These are phyloP conservation scores for Telopea speciosissima DNA, from an alignment of 177 flowering plant species.

Conservation along the genomic window DNA sequence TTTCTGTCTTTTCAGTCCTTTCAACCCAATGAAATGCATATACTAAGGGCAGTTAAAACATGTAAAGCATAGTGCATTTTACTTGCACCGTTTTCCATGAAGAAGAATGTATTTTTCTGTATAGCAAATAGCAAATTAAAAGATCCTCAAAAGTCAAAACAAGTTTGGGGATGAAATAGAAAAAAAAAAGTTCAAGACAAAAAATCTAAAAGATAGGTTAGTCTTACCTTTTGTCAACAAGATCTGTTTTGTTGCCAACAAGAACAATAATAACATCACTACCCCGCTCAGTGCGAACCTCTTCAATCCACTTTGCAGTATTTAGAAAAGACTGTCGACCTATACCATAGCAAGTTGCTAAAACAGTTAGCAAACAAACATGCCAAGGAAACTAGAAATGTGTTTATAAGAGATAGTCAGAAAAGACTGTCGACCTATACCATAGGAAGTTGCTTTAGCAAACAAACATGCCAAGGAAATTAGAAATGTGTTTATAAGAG, in stretches of 20 bases:
- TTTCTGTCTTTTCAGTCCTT: not conserved
- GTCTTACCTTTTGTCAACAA: slow-evolving; percentile 27
- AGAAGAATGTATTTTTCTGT: not conserved
- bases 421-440: slow-evolving; percentile 27
- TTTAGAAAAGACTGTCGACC: slow-evolving; percentile 31
- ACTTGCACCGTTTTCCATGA: not conserved
- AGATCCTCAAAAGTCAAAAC: too few species aligned
- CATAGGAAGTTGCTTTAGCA: not conserved
- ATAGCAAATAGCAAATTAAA: too few species aligned
- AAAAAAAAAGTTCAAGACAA: not conserved
- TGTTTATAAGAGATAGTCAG: slow-evolving; percentile 1
- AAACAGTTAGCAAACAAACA: not conserved
- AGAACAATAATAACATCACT: slow-evolving; percentile 34
- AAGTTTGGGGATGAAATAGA: too few species aligned
- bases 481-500: not conserved
- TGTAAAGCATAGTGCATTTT: not conserved
- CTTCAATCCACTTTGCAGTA: slow-evolving; percentile 36
- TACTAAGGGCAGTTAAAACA: not conserved
- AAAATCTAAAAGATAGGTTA: not conserved
- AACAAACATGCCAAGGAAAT: not conserved
- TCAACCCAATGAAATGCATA: not conserved
- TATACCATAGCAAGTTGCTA: not conserved
- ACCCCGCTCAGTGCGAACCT: slow-evolving; percentile 31
- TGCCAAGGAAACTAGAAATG: too few species aligned
- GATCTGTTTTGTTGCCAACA: slow-evolving; percentile 32